These are phyloP conservation scores for Penicillium sp. DNA, from an alignment of 2,329 filamentous ascomycete species.

Conservation along the genomic window DNA sequence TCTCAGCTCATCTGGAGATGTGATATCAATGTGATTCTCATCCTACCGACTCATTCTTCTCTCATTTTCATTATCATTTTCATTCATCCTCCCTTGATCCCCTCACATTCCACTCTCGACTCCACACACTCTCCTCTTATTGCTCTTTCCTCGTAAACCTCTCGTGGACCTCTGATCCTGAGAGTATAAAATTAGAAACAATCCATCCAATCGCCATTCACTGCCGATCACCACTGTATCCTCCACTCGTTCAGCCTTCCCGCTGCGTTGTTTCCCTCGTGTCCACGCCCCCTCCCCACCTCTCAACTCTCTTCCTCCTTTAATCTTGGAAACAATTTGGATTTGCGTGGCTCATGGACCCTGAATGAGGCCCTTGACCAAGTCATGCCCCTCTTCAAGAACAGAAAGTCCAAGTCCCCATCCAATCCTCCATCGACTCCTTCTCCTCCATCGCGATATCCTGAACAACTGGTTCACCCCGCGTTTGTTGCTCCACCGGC, in stretches of 20 bases:
- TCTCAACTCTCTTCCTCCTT: background rate
- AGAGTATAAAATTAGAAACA: conserved; percentile 2
- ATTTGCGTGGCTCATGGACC: conserved; percentile 1
- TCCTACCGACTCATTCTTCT: background rate
- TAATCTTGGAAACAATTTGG: background rate
- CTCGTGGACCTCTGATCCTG: background rate
- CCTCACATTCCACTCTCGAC: conserved; percentile 2
- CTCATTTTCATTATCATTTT: background rate
- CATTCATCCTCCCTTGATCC: background rate
- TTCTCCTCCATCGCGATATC: conserved; percentile 18
- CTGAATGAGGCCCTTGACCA: background rate
- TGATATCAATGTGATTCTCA: conserved; percentile 5
- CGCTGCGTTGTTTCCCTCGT: background rate
- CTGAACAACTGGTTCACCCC: conserved; percentile 31
- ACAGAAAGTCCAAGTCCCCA: conserved; percentile 31
- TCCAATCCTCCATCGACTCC: conserved; percentile 20
- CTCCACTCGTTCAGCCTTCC: conserved; percentile 8
- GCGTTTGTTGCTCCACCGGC: conserved; percentile 26
- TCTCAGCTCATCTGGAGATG: background rate
- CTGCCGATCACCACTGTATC: background rate
- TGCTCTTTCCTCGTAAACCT: background rate
- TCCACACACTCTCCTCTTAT: background rate
- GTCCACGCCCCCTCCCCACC: background rate
- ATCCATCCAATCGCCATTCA: background rate
- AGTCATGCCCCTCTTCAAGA: conserved; percentile 38